Evolutionary conservation across 208 protist genomes (phyloP), one percentile per base, ranked within the genome.

Genomic region (Spongospora subterranea): DNA sequence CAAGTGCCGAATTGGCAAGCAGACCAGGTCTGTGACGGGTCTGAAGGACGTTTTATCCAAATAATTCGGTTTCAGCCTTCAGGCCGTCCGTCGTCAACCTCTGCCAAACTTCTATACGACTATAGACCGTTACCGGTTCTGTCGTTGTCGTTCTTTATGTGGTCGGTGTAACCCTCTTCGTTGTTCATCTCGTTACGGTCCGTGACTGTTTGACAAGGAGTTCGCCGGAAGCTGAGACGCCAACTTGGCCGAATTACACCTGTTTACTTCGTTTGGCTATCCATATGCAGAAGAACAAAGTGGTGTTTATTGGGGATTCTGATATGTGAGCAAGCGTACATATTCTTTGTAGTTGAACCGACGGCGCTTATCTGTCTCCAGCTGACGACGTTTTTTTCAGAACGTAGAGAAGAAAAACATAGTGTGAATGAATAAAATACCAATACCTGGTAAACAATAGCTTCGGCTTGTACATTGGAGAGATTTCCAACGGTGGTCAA

Each of bases 391-490:
- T 20, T n/a, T 45, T 6, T 39, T 20, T 82, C n/a, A 82, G 71
- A 45, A 13, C 71, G 71, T 6, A 20, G 17, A 43, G 71, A 6
- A 82, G 6, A 45, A 20, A 6, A 43, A 82, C n/a, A 82, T 35
- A n/a, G 17, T 39, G 13, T 82, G 71, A 35, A 39, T 20, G 13
- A n/a, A n/a, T n/a, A n/a, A n/a, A n/a, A n/a, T n/a, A n/a, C n/a
- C n/a, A 43, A 45, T 82, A 82, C 71, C 71, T 82, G 71, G 17
- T 82, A n/a, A 43, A 82, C 40, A 82, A 82, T 82, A 13, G 71
- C n/a, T 35, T 35, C 17, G 71, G 71, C 71, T 43, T 82, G 17
- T 20, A 40, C 17, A 35, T 39, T 13, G 6, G 71, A 35, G 17
- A 82, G 6, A 39, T 35, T 35, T 40, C 71, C 71, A 43, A 45